Percentiles rank a stretch among this genome's conserved stretches.
phyloP scores from a whole-genome alignment of 202 grass and related monocot genomes.

The Sporobolus alterniflorus region DNA sequence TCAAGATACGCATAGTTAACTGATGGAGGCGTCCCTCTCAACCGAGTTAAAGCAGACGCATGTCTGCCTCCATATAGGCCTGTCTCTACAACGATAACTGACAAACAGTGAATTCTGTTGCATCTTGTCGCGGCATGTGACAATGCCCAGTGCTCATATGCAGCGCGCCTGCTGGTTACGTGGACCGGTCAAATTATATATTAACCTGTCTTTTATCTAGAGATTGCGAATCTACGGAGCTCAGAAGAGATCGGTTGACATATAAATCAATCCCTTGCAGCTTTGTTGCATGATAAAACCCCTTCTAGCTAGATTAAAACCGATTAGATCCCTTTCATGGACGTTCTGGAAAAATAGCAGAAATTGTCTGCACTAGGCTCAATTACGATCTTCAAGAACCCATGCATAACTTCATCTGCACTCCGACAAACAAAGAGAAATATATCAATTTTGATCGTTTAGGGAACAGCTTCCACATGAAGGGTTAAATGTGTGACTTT shows the following conservation, averaged over 20 bases:
- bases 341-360: too few relatives aligned
- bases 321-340: too few relatives aligned
- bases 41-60: neutral
- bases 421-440: too few relatives aligned
- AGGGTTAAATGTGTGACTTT: too few relatives aligned
- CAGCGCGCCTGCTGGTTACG: neutral
- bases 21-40: neutral
- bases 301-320: too few relatives aligned
- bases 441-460: too few relatives aligned
- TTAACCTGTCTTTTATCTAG: neutral
- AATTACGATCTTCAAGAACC: too few relatives aligned
- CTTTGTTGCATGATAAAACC: neutral
- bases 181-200: constrained; percentile 12
- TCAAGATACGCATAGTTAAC: neutral
- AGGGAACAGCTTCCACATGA: too few relatives aligned
- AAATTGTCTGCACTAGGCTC: too few relatives aligned
- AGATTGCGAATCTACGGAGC: neutral
- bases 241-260: neutral
- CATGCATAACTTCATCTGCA: too few relatives aligned
- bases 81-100: constrained; percentile 8
- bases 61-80: neutral
- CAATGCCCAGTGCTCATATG: neutral
- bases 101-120: constrained; percentile 21
- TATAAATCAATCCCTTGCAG: neutral
- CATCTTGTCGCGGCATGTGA: constrained; percentile 16